Conservation (phyloP, 163 green algal species). For the Chlorella variabilis region DNA sequence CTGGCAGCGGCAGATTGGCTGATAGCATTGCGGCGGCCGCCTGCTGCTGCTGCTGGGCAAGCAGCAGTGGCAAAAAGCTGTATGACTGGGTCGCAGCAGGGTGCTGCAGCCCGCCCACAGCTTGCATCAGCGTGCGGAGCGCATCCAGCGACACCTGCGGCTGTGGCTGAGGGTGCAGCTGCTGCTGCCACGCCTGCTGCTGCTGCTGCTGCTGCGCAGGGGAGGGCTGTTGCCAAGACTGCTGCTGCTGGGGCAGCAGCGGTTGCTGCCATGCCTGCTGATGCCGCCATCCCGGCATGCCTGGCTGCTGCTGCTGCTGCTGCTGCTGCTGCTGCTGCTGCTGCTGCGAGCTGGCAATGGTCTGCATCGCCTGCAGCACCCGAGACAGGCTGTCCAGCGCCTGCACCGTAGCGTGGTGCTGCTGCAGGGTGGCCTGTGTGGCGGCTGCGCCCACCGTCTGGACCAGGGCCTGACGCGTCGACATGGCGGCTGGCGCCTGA, state of each 20-base stretch:
- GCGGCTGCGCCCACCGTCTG: neutral
- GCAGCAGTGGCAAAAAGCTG: neutral
- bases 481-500: neutral
- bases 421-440: constrained; percentile 19
- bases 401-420: constrained; percentile 4
- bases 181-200: neutral
- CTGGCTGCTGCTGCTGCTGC: no score
- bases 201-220: neutral
- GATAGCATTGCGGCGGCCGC: no score
- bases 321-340: neutral
- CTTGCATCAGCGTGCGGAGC: neutral
- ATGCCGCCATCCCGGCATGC: no score
- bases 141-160: neutral
- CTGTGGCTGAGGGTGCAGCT: neutral
- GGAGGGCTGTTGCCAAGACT: no score
- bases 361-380: constrained; percentile 1
- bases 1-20: no score
- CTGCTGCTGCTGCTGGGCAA: neutral
- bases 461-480: neutral
- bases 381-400: neutral
- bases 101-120: neutral
- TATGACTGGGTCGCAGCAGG: neutral
- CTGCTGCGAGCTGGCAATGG: neutral
- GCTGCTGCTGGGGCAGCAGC: no score
- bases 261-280: no score